phyloP scores from a whole-genome alignment of 495 filamentous ascomycete species.

The Podospora pseudoanserina region DNA sequence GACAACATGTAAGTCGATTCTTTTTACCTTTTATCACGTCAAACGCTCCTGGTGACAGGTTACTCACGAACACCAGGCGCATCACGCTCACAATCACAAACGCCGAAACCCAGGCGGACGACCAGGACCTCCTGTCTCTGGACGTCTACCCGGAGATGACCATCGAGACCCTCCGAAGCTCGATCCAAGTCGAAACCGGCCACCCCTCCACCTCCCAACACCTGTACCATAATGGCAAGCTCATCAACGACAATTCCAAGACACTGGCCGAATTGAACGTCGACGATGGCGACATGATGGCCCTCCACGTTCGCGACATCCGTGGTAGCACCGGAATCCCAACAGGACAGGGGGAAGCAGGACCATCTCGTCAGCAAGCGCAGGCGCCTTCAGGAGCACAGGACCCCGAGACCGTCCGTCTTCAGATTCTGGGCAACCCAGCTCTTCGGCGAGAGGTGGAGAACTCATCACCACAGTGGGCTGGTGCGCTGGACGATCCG shows the following conservation, averaged over 20 bases:
- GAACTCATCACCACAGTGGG: conserved; percentile 68
- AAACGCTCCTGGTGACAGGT: background rate
- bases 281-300: conserved; percentile 87
- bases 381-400: conserved; percentile 32
- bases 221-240: conserved; percentile 85
- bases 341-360: conserved; percentile 17
- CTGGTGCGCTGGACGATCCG: conserved; percentile 71
- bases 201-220: conserved; percentile 58
- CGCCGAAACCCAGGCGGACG: conserved; percentile 60
- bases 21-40: background rate
- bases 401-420: conserved; percentile 79
- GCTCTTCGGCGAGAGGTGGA: conserved; percentile 63
- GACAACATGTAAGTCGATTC: conserved; percentile 12
- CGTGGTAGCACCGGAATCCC: conserved; percentile 40
- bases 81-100: conserved; percentile 67
- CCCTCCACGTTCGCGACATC: conserved; percentile 67
- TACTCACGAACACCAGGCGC: conserved; percentile 22
- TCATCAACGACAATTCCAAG: conserved; percentile 70
- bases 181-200: conserved; percentile 59
- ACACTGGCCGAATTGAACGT: conserved; percentile 81
- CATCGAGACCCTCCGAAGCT: conserved; percentile 79
- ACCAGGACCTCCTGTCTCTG: conserved; percentile 76
- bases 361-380: conserved; percentile 6
- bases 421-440: conserved; percentile 78
- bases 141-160: conserved; percentile 82